phyloP scores from a whole-genome alignment of 768 basidiomycete genomes.

The Thelephora aurantiotincta region DNA sequence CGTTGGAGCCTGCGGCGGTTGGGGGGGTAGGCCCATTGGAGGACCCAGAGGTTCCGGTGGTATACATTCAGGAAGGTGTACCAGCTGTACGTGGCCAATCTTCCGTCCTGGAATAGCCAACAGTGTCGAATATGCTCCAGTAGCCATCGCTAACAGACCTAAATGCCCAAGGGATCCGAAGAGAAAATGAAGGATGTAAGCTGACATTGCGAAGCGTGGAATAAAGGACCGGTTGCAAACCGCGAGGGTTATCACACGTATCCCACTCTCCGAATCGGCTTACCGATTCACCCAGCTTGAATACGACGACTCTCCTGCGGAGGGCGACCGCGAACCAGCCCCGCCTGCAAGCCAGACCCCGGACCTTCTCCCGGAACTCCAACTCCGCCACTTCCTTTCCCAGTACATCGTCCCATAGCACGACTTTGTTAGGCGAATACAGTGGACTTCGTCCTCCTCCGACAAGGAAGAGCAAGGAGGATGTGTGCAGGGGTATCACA shows the following conservation, averaged over 20 bases:
- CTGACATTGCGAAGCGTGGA: background rate
- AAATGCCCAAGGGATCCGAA: conserved; percentile 10
- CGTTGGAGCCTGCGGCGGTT: conserved; percentile 37
- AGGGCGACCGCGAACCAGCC: conserved; percentile 79
- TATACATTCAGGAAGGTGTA: conserved; percentile 72
- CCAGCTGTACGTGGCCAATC: conserved; percentile 75
- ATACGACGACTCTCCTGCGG: conserved; percentile 66
- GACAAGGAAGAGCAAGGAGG: conserved; percentile 73
- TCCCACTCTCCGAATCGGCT: conserved; percentile 67
- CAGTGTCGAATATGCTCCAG: conserved; percentile 64
- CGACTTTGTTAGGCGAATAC: conserved; percentile 85
- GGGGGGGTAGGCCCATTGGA: conserved; percentile 33
- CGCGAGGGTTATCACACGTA: conserved; percentile 76
- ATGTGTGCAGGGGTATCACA: conserved; percentile 65
- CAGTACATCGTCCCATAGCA: conserved; percentile 75
- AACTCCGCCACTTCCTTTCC: conserved; percentile 76
- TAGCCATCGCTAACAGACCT: conserved; percentile 75
- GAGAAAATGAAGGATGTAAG: background rate
- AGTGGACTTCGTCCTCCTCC: conserved; percentile 81
- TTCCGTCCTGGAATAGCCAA: conserved; percentile 78
- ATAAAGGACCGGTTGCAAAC: conserved; percentile 23
- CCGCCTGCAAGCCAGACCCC: conserved; percentile 66
- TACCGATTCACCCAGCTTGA: conserved; percentile 50
- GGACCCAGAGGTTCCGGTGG: conserved; percentile 43
- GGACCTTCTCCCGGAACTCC: conserved; percentile 76